Percentiles rank a stretch among this genome's conserved stretches.
phyloP scores from a whole-genome alignment of 257 asterid species.

The Solanum megistacrolobum region DNA sequence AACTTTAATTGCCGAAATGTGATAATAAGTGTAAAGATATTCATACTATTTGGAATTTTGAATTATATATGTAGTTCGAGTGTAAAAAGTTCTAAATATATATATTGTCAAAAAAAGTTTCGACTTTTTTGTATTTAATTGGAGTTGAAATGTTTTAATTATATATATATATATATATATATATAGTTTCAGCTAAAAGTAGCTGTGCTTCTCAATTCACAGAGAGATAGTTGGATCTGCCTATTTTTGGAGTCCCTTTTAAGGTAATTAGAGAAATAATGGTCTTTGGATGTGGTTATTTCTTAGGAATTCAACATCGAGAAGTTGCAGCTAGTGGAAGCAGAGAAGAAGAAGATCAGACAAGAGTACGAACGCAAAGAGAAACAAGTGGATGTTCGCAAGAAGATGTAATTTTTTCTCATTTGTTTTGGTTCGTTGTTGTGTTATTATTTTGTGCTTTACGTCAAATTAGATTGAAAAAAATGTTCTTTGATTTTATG shows the following conservation, averaged over 20 bases:
- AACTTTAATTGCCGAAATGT: background rate
- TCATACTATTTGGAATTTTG: too few relatives aligned
- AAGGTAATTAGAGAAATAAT: background rate
- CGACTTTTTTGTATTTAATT: background rate
- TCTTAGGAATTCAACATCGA: slow-evolving; percentile 95
- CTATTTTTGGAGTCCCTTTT: background rate
- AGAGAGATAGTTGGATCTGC: background rate
- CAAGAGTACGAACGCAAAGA: slow-evolving; percentile 93
- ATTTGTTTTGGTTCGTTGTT: background rate
- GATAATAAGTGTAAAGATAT: background rate
- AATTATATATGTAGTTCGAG: background rate
- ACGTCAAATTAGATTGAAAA: background rate
- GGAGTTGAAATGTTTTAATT: background rate
- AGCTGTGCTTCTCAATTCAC: background rate
- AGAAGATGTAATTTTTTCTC: slow-evolving; percentile 53
- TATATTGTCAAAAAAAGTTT: background rate
- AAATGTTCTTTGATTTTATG: background rate
- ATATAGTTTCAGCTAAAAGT: background rate
- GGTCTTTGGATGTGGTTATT: background rate
- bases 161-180: background rate
- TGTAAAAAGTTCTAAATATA: background rate
- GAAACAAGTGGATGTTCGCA: slow-evolving; percentile 83
- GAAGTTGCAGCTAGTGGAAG: slow-evolving; percentile 95
- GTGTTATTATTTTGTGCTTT: background rate
- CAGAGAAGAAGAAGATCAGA: slow-evolving; percentile 96